Evolutionary conservation across 495 filamentous ascomycete genomes (phyloP).

Genomic region (Copromyces sp.): DNA sequence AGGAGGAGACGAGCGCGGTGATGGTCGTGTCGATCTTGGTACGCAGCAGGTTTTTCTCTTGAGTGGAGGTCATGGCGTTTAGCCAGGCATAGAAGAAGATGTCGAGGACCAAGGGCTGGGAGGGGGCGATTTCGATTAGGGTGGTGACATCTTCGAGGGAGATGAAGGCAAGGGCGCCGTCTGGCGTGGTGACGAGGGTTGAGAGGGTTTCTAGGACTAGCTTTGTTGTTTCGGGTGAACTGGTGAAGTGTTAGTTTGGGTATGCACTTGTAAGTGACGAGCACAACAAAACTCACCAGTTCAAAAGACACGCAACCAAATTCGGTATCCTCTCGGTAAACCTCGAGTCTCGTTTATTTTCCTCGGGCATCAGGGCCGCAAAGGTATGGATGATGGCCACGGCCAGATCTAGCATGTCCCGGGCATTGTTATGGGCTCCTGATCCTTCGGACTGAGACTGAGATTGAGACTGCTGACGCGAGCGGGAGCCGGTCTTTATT

Average conservation of each 20-base stretch:
- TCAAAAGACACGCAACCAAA: constrained; percentile 37
- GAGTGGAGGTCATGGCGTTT: constrained; percentile 19
- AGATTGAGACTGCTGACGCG: constrained; percentile 6
- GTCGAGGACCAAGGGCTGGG: constrained; percentile 40
- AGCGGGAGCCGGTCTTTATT: constrained; percentile 34
- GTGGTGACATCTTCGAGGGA: constrained; percentile 36
- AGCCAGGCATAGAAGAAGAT: constrained; percentile 44
- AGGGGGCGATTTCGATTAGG: constrained; percentile 42
- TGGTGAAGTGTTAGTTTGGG: constrained; percentile 21
- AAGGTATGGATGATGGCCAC: constrained; percentile 52
- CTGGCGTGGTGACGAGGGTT: constrained; percentile 33
- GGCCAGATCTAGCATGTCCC: constrained; percentile 51
- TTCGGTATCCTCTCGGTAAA: constrained; percentile 39
- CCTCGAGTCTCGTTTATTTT: constrained; percentile 28
- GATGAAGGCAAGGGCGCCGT: constrained; percentile 38
- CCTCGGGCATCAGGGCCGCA: constrained; percentile 37
- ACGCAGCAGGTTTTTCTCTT: constrained; percentile 18
- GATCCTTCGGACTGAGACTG: neutral
- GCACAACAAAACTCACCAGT: constrained; percentile 35
- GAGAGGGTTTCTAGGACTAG: constrained; percentile 45
- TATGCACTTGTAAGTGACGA: neutral
- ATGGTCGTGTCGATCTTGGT: constrained; percentile 36
- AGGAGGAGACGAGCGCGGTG: constrained; percentile 32
- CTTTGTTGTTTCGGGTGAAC: constrained; percentile 39
- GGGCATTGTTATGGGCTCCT: constrained; percentile 17